A percentile compares a stretch with the other conserved stretches of the same genome.
Conservation (phyloP, 306 rosid species). For the Fragaria ananassa region DNA sequence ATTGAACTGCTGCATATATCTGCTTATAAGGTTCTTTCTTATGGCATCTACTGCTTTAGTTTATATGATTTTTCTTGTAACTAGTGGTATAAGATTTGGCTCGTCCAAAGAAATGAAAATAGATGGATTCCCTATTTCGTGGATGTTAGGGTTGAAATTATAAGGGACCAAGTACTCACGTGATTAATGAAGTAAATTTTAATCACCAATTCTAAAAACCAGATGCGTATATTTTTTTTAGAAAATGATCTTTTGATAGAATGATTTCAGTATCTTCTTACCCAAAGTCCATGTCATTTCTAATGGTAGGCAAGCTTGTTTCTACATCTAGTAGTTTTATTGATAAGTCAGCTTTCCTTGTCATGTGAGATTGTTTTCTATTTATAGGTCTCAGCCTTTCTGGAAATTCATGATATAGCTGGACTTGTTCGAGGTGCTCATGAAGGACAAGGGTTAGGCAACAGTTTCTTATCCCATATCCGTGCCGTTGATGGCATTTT, state of each 20-base stretch:
- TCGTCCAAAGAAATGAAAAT: neutral
- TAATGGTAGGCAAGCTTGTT: neutral
- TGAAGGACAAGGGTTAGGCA: conserved; percentile 96
- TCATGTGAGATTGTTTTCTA: conserved; percentile 15
- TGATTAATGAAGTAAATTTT: neutral
- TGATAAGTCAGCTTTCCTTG: conserved; percentile 4
- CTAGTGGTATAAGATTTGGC: neutral
- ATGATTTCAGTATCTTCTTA: neutral
- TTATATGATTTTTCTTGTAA: neutral
- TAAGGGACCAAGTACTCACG: neutral
- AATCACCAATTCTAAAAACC: neutral
- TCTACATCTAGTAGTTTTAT: neutral
- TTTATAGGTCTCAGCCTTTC: conserved; percentile 78
- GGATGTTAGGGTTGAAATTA: neutral
- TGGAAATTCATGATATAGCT: conserved; percentile 96
- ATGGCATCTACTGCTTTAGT: neutral
- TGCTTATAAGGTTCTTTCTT: neutral
- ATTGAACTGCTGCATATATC: neutral
- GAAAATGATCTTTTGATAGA: neutral
- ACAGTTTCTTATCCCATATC: conserved; percentile 93
- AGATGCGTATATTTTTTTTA: neutral
- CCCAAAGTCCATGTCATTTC: neutral
- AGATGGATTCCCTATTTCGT: neutral
- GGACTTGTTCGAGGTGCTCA: conserved; percentile 98
- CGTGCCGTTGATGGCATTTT: conserved; percentile 99